Evolutionary conservation across 768 basidiomycete species (phyloP), one percentile per base, ranked within the genome.

Genomic region (Peribolospora kevripleyi): DNA sequence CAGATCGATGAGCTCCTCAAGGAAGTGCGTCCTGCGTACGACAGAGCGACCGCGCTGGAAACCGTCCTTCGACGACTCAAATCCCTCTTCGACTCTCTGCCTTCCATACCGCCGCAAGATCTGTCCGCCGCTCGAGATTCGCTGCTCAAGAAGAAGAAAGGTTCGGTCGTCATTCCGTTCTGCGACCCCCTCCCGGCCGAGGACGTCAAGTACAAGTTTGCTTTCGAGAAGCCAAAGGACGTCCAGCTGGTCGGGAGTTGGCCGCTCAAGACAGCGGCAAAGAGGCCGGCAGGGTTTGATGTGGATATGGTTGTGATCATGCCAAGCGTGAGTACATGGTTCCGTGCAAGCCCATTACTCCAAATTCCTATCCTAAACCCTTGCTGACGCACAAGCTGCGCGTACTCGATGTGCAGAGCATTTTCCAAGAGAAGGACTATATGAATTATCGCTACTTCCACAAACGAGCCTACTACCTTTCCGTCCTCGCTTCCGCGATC

Each of bases 351-450:
- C 50, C 42, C 40, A 7, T 40, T 36, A 25, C 38, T 14, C 10
- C 8, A 5, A 51, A 14, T 11, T 38, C 2, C 42, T 4, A 25
- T 7, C 10, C 45, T 48, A 4, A 25, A 42, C 43, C 8, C 41
- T 37, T 42, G 5, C 13, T 14, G 10, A 11, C 48, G 59, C 14
- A 56, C 6, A 40, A 5, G 55, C 14, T 14, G 42, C 4, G 54
- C 83, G 82, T 66, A 61, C 50, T 25, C 25, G 25, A 25, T 25
- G 25, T 25, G n/a, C 58, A 70, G 70, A 46, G 59, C 37, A 70
- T 93, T n/a, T 90, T 97, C 63, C 85, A 91, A 70, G 85, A 90
- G 63, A 98, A 97, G 65, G 90, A 97, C 64, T 84, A 86, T 60
- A 71, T 87, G 55, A 81, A 88, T 64, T 76, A 79, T 6, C 77